phyloP scores from a whole-genome alignment of 2,329 filamentous ascomycete genomes.

The Akanthomyces muscarius region DNA sequence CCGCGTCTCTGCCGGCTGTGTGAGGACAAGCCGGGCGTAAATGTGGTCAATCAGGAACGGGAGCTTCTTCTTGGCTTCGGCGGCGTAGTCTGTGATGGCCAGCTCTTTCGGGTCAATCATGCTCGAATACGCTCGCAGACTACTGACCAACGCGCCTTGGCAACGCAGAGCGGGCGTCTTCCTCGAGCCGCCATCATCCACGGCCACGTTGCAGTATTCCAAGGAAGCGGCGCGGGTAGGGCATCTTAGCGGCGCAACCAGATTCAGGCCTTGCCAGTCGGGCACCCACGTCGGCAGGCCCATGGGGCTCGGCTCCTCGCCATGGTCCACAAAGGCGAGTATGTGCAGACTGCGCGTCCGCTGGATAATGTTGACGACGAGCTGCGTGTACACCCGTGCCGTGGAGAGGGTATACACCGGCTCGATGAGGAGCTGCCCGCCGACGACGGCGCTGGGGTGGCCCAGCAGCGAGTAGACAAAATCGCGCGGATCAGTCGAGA shows the following conservation, averaged over 20 bases:
- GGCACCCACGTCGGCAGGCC: slow-evolving; percentile 17
- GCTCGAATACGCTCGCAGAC: not conserved
- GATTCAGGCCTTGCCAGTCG: slow-evolving; percentile 16
- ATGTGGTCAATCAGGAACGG: slow-evolving; percentile 15
- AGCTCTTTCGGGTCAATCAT: slow-evolving; percentile 16
- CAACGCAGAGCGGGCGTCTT: not conserved
- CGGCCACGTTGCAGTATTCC: not conserved
- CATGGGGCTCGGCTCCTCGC: slow-evolving; percentile 4
- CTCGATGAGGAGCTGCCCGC: slow-evolving; percentile 4
- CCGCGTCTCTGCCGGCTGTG: not conserved
- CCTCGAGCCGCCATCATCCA: not conserved
- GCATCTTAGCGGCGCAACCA: slow-evolving; percentile 12
- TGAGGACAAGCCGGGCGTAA: slow-evolving; percentile 1
- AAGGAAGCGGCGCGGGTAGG: slow-evolving; percentile 2
- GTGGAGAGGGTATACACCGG: slow-evolving; percentile 9
- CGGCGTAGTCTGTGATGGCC: slow-evolving; percentile 1
- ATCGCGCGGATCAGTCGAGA: slow-evolving; percentile 16
- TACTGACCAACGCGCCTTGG: not conserved
- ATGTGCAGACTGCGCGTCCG: slow-evolving; percentile 13
- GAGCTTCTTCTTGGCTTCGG: slow-evolving; percentile 1
- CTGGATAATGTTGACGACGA: slow-evolving; percentile 9
- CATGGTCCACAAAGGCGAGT: slow-evolving; percentile 17
- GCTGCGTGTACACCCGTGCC: slow-evolving; percentile 5
- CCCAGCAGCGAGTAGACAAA: slow-evolving; percentile 17
- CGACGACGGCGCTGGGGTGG: slow-evolving; percentile 13